Percentiles rank a stretch among this genome's conserved stretches.
Conservation (phyloP, 2,329 filamentous ascomycete species). For the Diaporthe sp. region DNA sequence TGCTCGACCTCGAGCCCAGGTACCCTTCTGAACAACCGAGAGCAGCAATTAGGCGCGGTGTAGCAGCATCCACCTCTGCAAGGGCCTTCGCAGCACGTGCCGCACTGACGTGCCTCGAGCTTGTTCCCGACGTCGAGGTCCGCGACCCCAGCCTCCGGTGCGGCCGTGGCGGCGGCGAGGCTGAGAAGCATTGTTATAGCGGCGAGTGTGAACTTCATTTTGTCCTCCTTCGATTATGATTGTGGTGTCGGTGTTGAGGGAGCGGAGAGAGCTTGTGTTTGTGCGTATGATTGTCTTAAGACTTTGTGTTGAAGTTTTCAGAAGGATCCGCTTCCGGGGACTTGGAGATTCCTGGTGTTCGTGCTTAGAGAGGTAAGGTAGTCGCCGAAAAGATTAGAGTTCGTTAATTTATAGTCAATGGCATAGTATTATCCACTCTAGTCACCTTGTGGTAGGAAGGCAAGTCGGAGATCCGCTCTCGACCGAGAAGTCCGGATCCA, state of each 20-base stretch:
- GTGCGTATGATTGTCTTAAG: neutral
- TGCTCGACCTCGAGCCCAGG: neutral
- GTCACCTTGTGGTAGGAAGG: neutral
- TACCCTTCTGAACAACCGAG: neutral
- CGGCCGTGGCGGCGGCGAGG: neutral
- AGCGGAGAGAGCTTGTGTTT: neutral
- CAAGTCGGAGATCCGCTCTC: neutral
- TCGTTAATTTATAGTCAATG: neutral
- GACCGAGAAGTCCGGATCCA: neutral
- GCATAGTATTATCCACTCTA: neutral
- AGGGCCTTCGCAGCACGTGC: neutral
- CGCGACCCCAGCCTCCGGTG: neutral
- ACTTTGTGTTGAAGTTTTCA: too few species aligned
- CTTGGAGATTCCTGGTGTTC: neutral
- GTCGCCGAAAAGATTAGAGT: neutral
- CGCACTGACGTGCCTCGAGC: neutral
- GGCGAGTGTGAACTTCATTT: neutral
- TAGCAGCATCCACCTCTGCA: neutral
- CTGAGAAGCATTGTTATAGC: neutral
- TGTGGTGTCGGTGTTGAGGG: fast-evolving
- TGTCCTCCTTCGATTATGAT: neutral
- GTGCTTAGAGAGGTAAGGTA: neutral
- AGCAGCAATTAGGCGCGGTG: neutral
- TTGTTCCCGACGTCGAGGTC: neutral
- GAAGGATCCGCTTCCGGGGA: neutral